Base-by-base conservation (phyloP, 257 asterid species). In the Coffea canephora region DNA sequence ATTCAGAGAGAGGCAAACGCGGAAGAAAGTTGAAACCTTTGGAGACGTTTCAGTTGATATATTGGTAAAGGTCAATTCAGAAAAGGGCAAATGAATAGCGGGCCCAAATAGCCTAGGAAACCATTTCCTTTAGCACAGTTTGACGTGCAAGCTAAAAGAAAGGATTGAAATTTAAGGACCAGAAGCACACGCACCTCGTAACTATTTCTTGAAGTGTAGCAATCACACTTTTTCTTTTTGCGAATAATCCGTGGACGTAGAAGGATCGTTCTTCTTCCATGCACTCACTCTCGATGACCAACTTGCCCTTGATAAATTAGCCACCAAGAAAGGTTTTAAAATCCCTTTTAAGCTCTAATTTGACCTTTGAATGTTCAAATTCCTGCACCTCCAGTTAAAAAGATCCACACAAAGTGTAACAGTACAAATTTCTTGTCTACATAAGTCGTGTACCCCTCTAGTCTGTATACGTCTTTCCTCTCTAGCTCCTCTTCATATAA, bases 141-240 rank as follows among this genome's bases (percentile, higher is more conserved):
- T 71, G 59, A 71, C 18, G 34, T 34, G 49, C 59, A 52, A 54
- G 48, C 27, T 19, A 52, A 57, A 57, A 31, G 23, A 54, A 54
- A 18, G 27, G 31, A 55, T 41, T 62, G 69, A 76, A 76, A n/a
- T 8, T 62, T 14, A n/a, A 64, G 46, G 14, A 8, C 69, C 45
- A 39, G 46, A 67, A 67, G 71, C 79, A 62, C 55, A 25, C 10
- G 45, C 59, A 6, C 27, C 61, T 61, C 49, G 61, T n/a, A 61
- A 61, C n/a, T 4, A 41, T 19, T 75, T 9, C 34, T 61, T 45
- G 72, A 76, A 2, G n/a, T 76, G 62, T 76, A 25, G 79, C 79
- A 76, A 76, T 76, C 72, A 64, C 61, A 21, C 14, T 43, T 61
- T 75, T 41, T 75, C 78, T 45, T 2, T 31, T 23, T 43, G 55